Conservation (phyloP, 768 basidiomycete genomes). For the Lactarius hatsudake region DNA sequence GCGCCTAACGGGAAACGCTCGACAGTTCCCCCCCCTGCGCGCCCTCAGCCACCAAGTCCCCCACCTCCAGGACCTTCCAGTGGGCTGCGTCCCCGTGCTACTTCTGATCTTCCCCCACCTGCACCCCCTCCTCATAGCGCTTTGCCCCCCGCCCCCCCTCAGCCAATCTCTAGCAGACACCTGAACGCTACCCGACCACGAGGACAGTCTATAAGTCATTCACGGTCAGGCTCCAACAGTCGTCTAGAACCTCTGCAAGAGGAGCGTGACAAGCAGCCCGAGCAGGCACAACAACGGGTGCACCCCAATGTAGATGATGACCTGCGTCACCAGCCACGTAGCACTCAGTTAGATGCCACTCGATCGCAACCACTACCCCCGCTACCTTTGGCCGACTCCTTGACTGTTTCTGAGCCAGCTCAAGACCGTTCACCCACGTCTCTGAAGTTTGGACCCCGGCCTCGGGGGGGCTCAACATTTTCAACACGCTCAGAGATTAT, state of each 20-base stretch:
- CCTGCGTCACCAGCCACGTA: conserved; percentile 24
- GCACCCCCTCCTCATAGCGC: conserved; percentile 62
- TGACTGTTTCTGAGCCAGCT: conserved; percentile 36
- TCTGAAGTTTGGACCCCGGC: conserved; percentile 45
- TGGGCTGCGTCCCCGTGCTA: conserved; percentile 46
- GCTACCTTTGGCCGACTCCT: conserved; percentile 67
- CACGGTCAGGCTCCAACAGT: conserved; percentile 53
- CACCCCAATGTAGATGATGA: conserved; percentile 36
- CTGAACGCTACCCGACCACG: conserved; percentile 43
- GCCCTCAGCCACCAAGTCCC: conserved; percentile 29
- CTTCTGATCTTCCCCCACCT: conserved; percentile 61
- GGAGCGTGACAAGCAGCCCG: conserved; percentile 43
- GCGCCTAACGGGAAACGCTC: conserved; percentile 17
- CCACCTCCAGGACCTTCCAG: conserved; percentile 17
- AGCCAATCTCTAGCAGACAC: conserved; percentile 34
- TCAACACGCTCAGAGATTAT: conserved; percentile 35
- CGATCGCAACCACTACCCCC: conserved; percentile 42
- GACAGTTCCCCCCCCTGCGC: conserved; percentile 29
- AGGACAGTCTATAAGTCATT: conserved; percentile 51
- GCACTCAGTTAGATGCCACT: conserved; percentile 21
- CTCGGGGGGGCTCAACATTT: conserved; percentile 55
- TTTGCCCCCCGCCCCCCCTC: conserved; percentile 56
- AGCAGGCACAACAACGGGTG: conserved; percentile 34
- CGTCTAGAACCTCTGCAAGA: conserved; percentile 62
- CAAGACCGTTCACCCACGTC: conserved; percentile 31